Percentiles rank a stretch among this genome's conserved stretches.
Evolutionary conservation across 108 stramenopile species (phyloP).

Genomic region (Seminavis robusta): DNA sequence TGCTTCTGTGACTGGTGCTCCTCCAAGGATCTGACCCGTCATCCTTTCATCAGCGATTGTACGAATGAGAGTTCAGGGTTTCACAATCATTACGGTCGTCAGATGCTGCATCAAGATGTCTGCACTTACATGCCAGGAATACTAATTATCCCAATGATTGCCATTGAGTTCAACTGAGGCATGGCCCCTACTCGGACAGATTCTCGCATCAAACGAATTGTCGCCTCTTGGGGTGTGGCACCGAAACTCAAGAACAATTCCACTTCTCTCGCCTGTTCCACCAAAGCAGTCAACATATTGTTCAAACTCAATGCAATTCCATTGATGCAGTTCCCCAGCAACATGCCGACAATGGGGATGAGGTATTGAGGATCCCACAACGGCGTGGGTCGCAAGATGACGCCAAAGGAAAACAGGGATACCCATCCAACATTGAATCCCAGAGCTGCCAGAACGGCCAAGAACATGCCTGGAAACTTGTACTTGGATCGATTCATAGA

Average conservation of each 20-base stretch:
- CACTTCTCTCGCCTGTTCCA: conserved; percentile 49
- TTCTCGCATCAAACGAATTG: conserved; percentile 25
- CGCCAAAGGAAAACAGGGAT: conserved; percentile 60
- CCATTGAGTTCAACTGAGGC: conserved; percentile 77
- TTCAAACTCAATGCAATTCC: conserved; percentile 65
- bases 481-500: conserved; percentile 66
- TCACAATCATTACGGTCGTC: too few relatives aligned
- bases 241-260: conserved; percentile 52
- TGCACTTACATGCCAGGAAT: conserved; percentile 94
- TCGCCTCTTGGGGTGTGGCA: conserved; percentile 38
- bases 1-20: conserved; percentile 70
- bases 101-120: too few relatives aligned
- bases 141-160: conserved; percentile 67
- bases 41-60: too few relatives aligned
- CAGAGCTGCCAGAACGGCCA: conserved; percentile 33
- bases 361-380: conserved; percentile 78
- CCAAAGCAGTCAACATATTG: conserved; percentile 42
- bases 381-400: conserved; percentile 60
- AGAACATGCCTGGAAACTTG: conserved; percentile 52
- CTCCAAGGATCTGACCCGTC: conserved; percentile 92
- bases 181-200: conserved; percentile 43
- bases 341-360: conserved; percentile 87
- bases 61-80: too few relatives aligned
- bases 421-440: conserved; percentile 43
- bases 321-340: conserved; percentile 83